Percentiles rank a stretch among this genome's conserved stretches.
These are phyloP conservation scores for Aspergillus sp. DNA, from an alignment of 2,329 filamentous ascomycete genomes.

Conservation along the genomic window DNA sequence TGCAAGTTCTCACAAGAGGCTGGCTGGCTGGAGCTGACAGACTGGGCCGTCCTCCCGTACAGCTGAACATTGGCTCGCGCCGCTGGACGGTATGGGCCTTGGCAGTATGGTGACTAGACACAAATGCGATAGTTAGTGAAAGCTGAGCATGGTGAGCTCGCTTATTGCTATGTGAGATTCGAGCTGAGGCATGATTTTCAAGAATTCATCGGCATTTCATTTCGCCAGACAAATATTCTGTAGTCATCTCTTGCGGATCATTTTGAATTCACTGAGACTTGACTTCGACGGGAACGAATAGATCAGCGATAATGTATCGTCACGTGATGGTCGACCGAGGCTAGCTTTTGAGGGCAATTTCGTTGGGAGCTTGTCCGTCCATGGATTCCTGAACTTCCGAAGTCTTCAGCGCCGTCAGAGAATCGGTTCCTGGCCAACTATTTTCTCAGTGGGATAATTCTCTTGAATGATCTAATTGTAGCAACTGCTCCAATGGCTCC, in stretches of 20 bases:
- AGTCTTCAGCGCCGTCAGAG: background rate
- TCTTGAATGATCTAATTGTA: background rate
- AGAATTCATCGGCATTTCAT: background rate
- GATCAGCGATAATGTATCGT: background rate
- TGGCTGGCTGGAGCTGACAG: background rate
- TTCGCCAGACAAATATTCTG: background rate
- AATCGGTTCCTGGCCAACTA: background rate
- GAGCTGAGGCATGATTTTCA: background rate
- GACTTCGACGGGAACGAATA: background rate
- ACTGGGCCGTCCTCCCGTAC: background rate
- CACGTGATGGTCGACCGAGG: background rate
- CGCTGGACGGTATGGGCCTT: background rate
- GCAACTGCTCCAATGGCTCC: constrained; percentile 31
- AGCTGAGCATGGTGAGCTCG: background rate
- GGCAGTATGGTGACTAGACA: background rate
- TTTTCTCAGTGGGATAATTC: background rate
- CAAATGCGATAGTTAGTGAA: background rate
- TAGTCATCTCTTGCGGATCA: background rate
- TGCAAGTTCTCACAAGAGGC: background rate
- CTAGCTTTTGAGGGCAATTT: background rate
- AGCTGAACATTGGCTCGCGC: background rate
- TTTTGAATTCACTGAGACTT: background rate
- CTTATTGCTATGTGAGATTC: background rate
- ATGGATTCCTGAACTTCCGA: background rate
- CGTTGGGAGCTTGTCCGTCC: background rate